These are phyloP conservation scores for Colletotrichum somersetense DNA, from an alignment of 2,329 filamentous ascomycete species.

Conservation along the genomic window DNA sequence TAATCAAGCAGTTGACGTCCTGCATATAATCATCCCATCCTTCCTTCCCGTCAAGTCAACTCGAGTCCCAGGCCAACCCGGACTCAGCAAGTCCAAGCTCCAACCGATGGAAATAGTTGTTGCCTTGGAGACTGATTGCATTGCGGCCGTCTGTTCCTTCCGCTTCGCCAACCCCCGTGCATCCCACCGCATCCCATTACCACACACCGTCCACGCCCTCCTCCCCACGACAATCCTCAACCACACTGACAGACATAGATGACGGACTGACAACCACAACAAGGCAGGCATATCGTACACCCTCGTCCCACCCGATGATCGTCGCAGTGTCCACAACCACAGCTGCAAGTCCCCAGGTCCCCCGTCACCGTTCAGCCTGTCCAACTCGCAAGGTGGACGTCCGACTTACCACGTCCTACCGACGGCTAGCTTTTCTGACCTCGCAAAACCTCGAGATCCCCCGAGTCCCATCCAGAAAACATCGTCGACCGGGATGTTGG, in stretches of 20 bases:
- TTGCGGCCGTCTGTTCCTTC: constrained; percentile 30
- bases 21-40: constrained; percentile 28
- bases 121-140: not conserved
- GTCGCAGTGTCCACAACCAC: constrained; percentile 7
- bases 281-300: not conserved
- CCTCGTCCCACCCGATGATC: constrained; percentile 1
- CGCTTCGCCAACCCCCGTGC: constrained; percentile 35
- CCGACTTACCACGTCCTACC: not conserved
- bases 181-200: constrained; percentile 7
- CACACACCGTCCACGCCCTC: constrained; percentile 12
- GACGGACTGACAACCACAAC: constrained; percentile 23
- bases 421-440: not conserved
- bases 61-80: constrained; percentile 3
- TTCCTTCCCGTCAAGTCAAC: constrained; percentile 17
- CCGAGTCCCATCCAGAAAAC: not conserved
- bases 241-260: constrained; percentile 16
- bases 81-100: constrained; percentile 31
- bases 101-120: not conserved
- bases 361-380: not conserved
- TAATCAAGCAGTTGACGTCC: not conserved
- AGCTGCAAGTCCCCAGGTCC: not conserved
- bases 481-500: constrained; percentile 3
- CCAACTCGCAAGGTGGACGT: not conserved
- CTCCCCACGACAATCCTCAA: constrained; percentile 8
- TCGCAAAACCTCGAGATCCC: not conserved